phyloP scores from a whole-genome alignment of 2,329 filamentous ascomycete genomes.

The Colletotrichum sp. region DNA sequence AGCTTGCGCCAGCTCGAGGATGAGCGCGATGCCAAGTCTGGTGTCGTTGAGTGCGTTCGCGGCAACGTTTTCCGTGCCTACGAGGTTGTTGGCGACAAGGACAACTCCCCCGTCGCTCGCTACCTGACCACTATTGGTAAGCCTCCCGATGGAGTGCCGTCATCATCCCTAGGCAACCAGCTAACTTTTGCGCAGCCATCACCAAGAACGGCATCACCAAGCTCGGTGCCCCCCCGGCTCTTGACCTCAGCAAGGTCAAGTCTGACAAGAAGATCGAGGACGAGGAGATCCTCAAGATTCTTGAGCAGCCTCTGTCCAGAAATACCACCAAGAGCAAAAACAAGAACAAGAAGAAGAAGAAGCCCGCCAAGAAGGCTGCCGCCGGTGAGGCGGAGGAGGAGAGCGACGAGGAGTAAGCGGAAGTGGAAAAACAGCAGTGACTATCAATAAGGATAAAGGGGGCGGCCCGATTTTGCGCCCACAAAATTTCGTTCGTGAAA shows the following conservation, averaged over 20 bases:
- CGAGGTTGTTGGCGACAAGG: constrained; percentile 94
- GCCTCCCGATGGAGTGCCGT: constrained; percentile 37
- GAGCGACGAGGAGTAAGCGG: constrained; percentile 39
- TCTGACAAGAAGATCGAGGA: constrained; percentile 98
- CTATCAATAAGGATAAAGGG: constrained; percentile 14
- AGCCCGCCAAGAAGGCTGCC: constrained; percentile 53
- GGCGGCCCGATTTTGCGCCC: constrained; percentile 10
- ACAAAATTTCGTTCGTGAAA: constrained; percentile 17
- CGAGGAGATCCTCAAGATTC: constrained; percentile 92
- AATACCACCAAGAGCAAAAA: constrained; percentile 95
- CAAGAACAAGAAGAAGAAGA: constrained; percentile 76
- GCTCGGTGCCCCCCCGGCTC: constrained; percentile 76
- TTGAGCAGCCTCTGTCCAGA: constrained; percentile 85
- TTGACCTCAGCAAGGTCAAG: constrained; percentile 84
- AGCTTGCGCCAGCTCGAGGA: constrained; percentile 96
- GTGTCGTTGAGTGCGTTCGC: constrained; percentile 94
- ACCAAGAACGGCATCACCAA: constrained; percentile 97
- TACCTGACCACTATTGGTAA: constrained; percentile 92
- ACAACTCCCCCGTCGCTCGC: constrained; percentile 82
- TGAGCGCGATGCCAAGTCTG: constrained; percentile 93
- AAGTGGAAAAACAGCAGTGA: not conserved
- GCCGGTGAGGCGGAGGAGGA: constrained; percentile 32
- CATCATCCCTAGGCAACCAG: not conserved
- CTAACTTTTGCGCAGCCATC: constrained; percentile 66
- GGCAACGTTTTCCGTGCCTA: constrained; percentile 93